Conservation (phyloP, 106 monocot genomes). For the Iris macrosiphon region DNA sequence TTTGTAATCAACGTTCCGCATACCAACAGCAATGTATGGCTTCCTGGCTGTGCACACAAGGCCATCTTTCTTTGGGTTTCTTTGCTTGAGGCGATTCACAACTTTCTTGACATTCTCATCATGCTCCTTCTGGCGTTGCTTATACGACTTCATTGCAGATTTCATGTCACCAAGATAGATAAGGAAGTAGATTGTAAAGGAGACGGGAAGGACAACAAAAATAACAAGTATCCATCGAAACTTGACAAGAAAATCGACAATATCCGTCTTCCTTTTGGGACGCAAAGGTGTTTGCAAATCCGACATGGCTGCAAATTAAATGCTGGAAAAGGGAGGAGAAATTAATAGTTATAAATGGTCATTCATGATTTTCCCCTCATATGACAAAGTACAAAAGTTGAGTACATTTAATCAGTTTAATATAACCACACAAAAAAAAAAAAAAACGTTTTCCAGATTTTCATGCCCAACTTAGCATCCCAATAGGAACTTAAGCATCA, state of each 20-base stretch:
- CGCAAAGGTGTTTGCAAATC: conserved; percentile 10
- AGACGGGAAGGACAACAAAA: conserved; percentile 32
- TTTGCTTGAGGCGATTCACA: conserved; percentile 21
- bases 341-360: too few relatives aligned
- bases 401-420: too few relatives aligned
- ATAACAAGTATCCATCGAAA: conserved; percentile 37
- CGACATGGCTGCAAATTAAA: conserved; percentile 6
- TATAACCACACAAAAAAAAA: too few relatives aligned
- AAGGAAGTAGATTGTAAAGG: conserved; percentile 24
- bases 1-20: conserved; percentile 26
- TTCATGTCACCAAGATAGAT: conserved; percentile 22
- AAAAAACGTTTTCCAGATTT: too few relatives aligned
- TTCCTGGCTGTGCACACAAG: conserved; percentile 36
- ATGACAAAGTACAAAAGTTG: too few relatives aligned
- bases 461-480: too few relatives aligned
- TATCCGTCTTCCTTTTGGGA: conserved; percentile 26
- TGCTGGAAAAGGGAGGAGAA: background rate
- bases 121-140: conserved; percentile 38
- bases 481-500: too few relatives aligned
- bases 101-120: conserved; percentile 32
- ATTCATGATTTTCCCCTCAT: too few relatives aligned
- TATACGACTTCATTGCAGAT: conserved; percentile 31
- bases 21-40: conserved; percentile 29
- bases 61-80: conserved; percentile 24
- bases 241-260: conserved; percentile 29